phyloP scores from a whole-genome alignment of 495 filamentous ascomycete genomes.

The Bacidia gigantensis region DNA sequence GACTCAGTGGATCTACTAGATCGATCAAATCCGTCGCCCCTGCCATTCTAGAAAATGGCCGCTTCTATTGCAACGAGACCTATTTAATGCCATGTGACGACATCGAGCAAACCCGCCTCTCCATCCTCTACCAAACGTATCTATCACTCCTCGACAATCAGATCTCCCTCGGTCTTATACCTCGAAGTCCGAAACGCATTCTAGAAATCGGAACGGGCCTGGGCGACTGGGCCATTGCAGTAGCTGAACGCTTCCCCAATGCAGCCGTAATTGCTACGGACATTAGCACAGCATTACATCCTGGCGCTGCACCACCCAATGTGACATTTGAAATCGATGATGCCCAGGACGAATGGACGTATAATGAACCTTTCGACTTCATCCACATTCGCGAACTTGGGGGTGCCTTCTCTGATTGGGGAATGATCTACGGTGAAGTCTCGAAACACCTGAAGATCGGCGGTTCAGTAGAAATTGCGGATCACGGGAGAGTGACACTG shows the following conservation, averaged over 20 bases:
- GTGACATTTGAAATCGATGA: slow-evolving; percentile 60
- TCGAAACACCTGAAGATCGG: slow-evolving; percentile 46
- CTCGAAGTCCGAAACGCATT: slow-evolving; percentile 37
- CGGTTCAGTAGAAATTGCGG: slow-evolving; percentile 48
- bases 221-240: slow-evolving; percentile 63
- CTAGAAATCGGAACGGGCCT: slow-evolving; percentile 57
- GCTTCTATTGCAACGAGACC: slow-evolving; percentile 48
- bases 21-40: slow-evolving; percentile 46
- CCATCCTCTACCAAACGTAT: slow-evolving; percentile 53
- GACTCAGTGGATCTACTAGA: slow-evolving; percentile 38
- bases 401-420: slow-evolving; percentile 52
- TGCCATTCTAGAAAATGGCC: slow-evolving; percentile 46
- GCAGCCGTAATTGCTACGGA: slow-evolving; percentile 56
- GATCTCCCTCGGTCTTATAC: slow-evolving; percentile 45
- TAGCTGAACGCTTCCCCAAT: slow-evolving; percentile 48
- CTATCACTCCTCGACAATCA: slow-evolving; percentile 44
- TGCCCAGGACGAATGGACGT: slow-evolving; percentile 43
- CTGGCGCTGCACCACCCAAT: slow-evolving; percentile 38
- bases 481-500: slow-evolving; percentile 27
- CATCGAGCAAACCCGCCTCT: slow-evolving; percentile 55
- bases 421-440: slow-evolving; percentile 43
- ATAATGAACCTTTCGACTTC: slow-evolving; percentile 46
- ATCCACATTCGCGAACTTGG: slow-evolving; percentile 51
- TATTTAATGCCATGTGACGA: slow-evolving; percentile 73
- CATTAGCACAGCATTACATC: slow-evolving; percentile 30